Evolutionary conservation across 495 filamentous ascomycete genomes (phyloP), one percentile per base, ranked within the genome.

Genomic region (Penicillium pancosmium): DNA sequence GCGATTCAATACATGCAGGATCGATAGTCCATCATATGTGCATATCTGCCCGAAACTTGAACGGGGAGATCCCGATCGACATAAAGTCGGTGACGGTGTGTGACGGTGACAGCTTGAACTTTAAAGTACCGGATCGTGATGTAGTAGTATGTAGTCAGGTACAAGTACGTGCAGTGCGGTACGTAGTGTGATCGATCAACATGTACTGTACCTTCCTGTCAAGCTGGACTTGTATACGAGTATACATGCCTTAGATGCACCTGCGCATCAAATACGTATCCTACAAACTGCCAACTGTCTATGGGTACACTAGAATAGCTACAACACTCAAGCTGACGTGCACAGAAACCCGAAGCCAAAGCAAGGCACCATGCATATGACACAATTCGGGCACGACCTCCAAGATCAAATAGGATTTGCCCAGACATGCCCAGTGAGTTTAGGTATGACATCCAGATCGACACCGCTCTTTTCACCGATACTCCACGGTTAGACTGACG

Each of bases 391-490:
- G 41, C 41, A 44, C 41, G 41, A 44, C n/a, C 4, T 23, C 12
- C 16, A n/a, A 43, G n/a, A 7, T 19, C 6, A 7, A 18, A 1
- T 21, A 8, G 40, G n/a, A 15, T 11, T 18, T 21, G 19, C 19
- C 19, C 19, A 21, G 19, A 21, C 19, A 21, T 21, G 19, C 19
- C 19, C 19, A 23, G 23, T 23, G 23, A 44, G 4, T 4, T 40
- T 2, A 12, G 8, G 41, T 44, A 44, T 16, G 16, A 5, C 27
- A 31, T 31, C 8, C 5, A 5, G 16, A 44, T 18, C 16, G 41
- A 16, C 41, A 44, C 41, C 41, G 41, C 41, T 44, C 41, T 44
- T 44, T 44, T 19, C 41, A 44, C 41, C 41, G 41, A 44, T 44
- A 16, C 2, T 19, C n/a, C 7, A 13, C 15, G 1, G 12, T 38